These are phyloP conservation scores for Chrysoporthe deuterocubensis DNA, from an alignment of 2,329 filamentous ascomycete genomes.

Conservation along the genomic window DNA sequence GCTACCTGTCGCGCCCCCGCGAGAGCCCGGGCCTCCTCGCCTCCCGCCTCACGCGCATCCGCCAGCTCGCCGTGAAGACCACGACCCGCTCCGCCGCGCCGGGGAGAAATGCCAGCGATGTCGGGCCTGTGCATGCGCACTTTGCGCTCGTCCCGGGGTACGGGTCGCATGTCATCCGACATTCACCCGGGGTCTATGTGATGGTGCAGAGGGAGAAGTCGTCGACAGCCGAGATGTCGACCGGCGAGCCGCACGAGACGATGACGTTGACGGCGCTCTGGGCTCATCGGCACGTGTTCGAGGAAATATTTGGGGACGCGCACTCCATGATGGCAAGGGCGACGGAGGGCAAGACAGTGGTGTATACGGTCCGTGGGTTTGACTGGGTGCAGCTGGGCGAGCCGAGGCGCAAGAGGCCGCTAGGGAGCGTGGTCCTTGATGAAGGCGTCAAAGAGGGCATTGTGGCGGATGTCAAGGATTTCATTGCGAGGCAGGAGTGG, in stretches of 20 bases:
- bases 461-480: slow-evolving; percentile 80
- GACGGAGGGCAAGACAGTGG: slow-evolving; percentile 89
- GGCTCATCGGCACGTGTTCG: slow-evolving; percentile 85
- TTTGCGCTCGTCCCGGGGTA: slow-evolving; percentile 92
- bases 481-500: slow-evolving; percentile 79
- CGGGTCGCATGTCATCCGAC: slow-evolving; percentile 84
- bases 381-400: slow-evolving; percentile 87
- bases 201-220: slow-evolving; percentile 86
- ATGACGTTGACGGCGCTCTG: slow-evolving; percentile 92
- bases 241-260: slow-evolving; percentile 91
- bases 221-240: slow-evolving; percentile 76
- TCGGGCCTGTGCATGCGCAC: slow-evolving; percentile 73
- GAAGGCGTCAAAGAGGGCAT: slow-evolving; percentile 81
- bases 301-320: slow-evolving; percentile 86
- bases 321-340: slow-evolving; percentile 78
- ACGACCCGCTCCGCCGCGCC: slow-evolving; percentile 54
- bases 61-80: slow-evolving; percentile 63
- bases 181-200: slow-evolving; percentile 79
- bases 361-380: slow-evolving; percentile 83
- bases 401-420: slow-evolving; percentile 81
- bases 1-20: slow-evolving; percentile 90
- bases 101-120: slow-evolving; percentile 66
- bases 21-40: slow-evolving; percentile 63
- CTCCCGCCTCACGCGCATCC: slow-evolving; percentile 61
- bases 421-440: slow-evolving; percentile 87